phyloP scores from a whole-genome alignment of 1,284 basidiomycete genomes.

The Heliocybe sulcata region DNA sequence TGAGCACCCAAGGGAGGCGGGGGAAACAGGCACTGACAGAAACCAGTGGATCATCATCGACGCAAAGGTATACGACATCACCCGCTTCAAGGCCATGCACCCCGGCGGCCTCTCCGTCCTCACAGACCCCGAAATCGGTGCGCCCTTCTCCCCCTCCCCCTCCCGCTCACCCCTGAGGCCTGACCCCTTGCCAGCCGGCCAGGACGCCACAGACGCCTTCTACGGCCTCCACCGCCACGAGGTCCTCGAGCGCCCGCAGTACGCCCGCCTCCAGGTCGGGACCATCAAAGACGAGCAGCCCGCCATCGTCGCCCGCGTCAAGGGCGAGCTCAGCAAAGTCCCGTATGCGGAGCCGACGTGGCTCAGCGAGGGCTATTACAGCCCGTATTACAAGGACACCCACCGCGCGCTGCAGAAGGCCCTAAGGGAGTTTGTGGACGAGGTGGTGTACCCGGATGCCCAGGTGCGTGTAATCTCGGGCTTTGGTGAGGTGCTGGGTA shows the following conservation, averaged over 20 bases:
- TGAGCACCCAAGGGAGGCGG: conserved; percentile 15
- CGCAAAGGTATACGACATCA: conserved; percentile 75
- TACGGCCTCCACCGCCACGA: conserved; percentile 80
- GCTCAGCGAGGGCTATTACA: conserved; percentile 60
- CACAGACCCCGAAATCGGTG: conserved; percentile 59
- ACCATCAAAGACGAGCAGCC: conserved; percentile 59
- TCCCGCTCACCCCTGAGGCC: background rate
- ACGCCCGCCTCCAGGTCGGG: conserved; percentile 65
- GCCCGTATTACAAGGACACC: conserved; percentile 68
- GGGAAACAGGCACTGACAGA: background rate
- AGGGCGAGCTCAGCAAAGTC: conserved; percentile 60
- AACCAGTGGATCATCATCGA: conserved; percentile 78
- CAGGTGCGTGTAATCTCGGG: conserved; percentile 18
- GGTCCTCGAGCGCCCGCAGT: conserved; percentile 70
- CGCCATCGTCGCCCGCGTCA: conserved; percentile 42
- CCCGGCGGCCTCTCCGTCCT: conserved; percentile 79
- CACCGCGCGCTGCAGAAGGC: conserved; percentile 16
- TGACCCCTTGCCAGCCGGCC: conserved; percentile 38
- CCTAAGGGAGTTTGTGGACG: background rate
- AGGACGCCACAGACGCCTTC: conserved; percentile 84
- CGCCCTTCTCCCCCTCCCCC: conserved; percentile 31
- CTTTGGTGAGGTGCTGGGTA: background rate
- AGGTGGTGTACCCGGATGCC: conserved; percentile 40
- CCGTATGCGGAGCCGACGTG: conserved; percentile 84
- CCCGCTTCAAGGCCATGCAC: conserved; percentile 73